Percentiles rank a stretch among this genome's conserved stretches.
Evolutionary conservation across 805 yeast species (phyloP).

Genomic region (Metschnikowia similis): DNA sequence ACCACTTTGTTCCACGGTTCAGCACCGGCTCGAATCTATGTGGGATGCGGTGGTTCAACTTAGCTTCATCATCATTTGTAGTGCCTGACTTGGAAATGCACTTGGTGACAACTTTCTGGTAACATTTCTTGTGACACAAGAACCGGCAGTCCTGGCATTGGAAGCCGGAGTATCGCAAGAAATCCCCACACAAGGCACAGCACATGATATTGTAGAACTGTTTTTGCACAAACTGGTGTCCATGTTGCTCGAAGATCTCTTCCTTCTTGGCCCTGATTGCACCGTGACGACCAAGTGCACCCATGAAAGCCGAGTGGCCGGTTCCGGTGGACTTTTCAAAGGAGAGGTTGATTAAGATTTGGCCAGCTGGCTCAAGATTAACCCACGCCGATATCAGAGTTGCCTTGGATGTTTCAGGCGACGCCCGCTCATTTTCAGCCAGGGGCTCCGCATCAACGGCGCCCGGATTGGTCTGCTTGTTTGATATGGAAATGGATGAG

Average conservation of each 20-base stretch:
- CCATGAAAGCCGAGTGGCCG: slow-evolving; percentile 37
- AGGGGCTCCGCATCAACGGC: background rate
- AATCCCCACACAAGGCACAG: slow-evolving; percentile 96
- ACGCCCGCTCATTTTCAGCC: background rate
- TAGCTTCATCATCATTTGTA: slow-evolving; percentile 69
- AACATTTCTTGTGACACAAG: slow-evolving; percentile 77
- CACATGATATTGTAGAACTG: slow-evolving; percentile 95
- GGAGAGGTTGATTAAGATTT: slow-evolving; percentile 69
- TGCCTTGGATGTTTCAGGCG: slow-evolving; percentile 13
- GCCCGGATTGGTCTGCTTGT: background rate
- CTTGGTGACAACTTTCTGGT: slow-evolving; percentile 74
- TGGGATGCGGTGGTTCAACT: slow-evolving; percentile 93
- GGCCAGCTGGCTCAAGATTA: slow-evolving; percentile 91
- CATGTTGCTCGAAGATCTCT: slow-evolving; percentile 90
- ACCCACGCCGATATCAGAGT: slow-evolving; percentile 76
- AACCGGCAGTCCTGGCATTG: slow-evolving; percentile 85
- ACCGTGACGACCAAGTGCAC: slow-evolving; percentile 78
- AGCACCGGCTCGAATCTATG: slow-evolving; percentile 92
- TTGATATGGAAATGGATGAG: background rate
- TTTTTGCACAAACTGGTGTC: slow-evolving; percentile 94
- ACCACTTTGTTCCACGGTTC: slow-evolving; percentile 97
- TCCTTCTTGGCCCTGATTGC: slow-evolving; percentile 93
- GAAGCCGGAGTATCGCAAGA: slow-evolving; percentile 78
- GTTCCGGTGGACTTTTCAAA: slow-evolving; percentile 59
- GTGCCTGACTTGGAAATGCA: slow-evolving; percentile 75